Conservation (phyloP, 805 yeast genomes). For the Lipomyces lipofer region DNA sequence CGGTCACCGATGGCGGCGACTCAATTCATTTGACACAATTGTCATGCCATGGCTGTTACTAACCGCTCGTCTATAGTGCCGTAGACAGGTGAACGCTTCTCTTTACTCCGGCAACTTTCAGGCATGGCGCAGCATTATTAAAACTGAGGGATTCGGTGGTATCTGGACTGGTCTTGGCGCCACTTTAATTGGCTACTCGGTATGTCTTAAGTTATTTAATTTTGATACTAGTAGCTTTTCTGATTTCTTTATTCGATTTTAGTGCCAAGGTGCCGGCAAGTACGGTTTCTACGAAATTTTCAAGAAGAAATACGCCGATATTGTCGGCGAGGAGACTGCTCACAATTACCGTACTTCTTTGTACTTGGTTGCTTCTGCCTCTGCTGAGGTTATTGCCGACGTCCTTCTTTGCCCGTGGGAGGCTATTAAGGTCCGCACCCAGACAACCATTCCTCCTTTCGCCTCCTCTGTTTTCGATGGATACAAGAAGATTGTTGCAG, state of each 20-base stretch:
- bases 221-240: neutral
- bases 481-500: conserved; percentile 60
- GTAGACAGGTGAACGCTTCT: conserved; percentile 79
- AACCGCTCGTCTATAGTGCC: conserved; percentile 45
- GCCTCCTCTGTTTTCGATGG: conserved; percentile 66
- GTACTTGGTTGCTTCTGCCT: conserved; percentile 81
- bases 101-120: conserved; percentile 74
- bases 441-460: conserved; percentile 87
- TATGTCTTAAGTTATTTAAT: neutral
- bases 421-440: conserved; percentile 91
- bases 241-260: neutral
- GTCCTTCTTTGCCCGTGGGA: conserved; percentile 89
- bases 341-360: conserved; percentile 68
- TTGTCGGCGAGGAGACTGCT: conserved; percentile 63
- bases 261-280: conserved; percentile 92
- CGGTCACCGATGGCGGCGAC: too few relatives aligned
- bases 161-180: conserved; percentile 90
- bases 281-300: conserved; percentile 93
- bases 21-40: neutral
- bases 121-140: conserved; percentile 77
- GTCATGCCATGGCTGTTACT: neutral
- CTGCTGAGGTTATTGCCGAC: conserved; percentile 94
- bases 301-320: conserved; percentile 72
- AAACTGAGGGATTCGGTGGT: conserved; percentile 71
- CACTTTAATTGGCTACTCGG: conserved; percentile 84